Conservation (phyloP, 805 yeast genomes). For the Barnettozyma californica region DNA sequence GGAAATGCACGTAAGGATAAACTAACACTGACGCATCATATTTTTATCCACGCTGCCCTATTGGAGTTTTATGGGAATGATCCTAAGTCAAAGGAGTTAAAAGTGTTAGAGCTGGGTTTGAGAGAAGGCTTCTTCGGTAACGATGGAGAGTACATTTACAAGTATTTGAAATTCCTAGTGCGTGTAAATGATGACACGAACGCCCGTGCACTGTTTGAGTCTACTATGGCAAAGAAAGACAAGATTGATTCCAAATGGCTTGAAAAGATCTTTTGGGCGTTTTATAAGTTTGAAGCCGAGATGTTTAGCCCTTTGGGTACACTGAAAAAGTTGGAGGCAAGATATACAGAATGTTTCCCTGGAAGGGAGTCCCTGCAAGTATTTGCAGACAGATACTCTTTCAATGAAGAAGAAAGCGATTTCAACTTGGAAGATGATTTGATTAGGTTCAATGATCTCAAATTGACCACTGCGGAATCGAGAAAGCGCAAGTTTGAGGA, state of each 20-base stretch:
- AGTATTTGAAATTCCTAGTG: conserved; percentile 70
- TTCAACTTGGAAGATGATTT: conserved; percentile 18
- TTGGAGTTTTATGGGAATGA: conserved; percentile 65
- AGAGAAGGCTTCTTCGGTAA: conserved; percentile 41
- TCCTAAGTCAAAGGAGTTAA: conserved; percentile 48
- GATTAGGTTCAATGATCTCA: conserved; percentile 26
- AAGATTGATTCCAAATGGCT: conserved; percentile 30
- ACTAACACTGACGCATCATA: conserved; percentile 56
- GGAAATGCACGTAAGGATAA: conserved; percentile 58
- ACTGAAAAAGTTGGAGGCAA: conserved; percentile 57
- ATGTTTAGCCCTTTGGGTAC: conserved; percentile 62
- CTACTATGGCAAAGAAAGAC: conserved; percentile 44
- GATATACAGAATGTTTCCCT: conserved; percentile 64
- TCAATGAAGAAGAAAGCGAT: conserved; percentile 22
- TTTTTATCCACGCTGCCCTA: conserved; percentile 76
- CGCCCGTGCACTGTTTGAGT: conserved; percentile 79
- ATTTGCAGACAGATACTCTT: conserved; percentile 33
- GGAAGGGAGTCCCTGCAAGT: conserved; percentile 37
- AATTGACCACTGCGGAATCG: conserved; percentile 3
- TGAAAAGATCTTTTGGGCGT: conserved; percentile 47
- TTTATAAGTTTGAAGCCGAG: conserved; percentile 62
- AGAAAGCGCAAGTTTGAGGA: conserved; percentile 22
- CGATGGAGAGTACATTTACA: conserved; percentile 57
- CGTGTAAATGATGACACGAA: conserved; percentile 60
- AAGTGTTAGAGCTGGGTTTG: conserved; percentile 76